A percentile compares a stretch with the other conserved stretches of the same genome.
Conservation (phyloP, 192 early-diverging fungal species). For the Globomyces pollinis-pini region DNA sequence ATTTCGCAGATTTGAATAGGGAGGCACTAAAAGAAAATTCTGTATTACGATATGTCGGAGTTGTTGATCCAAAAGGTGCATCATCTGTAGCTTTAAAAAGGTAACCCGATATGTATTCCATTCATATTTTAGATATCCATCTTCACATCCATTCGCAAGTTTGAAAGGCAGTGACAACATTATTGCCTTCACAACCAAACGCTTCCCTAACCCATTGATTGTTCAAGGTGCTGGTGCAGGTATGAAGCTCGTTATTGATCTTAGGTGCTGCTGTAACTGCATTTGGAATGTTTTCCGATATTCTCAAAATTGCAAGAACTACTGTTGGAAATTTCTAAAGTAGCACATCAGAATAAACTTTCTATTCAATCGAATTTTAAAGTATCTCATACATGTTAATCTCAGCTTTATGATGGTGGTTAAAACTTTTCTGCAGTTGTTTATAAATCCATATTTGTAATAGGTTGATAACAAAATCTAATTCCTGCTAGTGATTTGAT, state of each 20-base stretch:
- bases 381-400: too few species aligned
- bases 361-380: too few species aligned
- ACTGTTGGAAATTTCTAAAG: conserved; percentile 7
- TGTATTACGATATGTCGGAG: conserved; percentile 91
- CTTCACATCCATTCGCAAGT: conserved; percentile 88
- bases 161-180: conserved; percentile 98
- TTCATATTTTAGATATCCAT: too few species aligned
- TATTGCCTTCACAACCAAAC: conserved; percentile 88
- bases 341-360: too few species aligned
- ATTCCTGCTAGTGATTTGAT: too few species aligned
- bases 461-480: too few species aligned
- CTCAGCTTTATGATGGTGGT: too few species aligned
- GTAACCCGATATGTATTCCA: too few species aligned
- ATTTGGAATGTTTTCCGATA: conserved; percentile 92
- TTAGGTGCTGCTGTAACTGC: conserved; percentile 95
- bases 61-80: conserved; percentile 72
- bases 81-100: conserved; percentile 57
- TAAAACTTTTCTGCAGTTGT: too few species aligned
- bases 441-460: too few species aligned
- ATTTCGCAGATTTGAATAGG: conserved; percentile 77
- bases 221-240: conserved; percentile 94
- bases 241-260: too few species aligned
- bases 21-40: conserved; percentile 60
- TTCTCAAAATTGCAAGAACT: conserved; percentile 65
- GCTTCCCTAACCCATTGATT: conserved; percentile 92